These are phyloP conservation scores for Neopestalotiopsis sp. DNA, from an alignment of 2,329 filamentous ascomycete genomes.

Conservation along the genomic window DNA sequence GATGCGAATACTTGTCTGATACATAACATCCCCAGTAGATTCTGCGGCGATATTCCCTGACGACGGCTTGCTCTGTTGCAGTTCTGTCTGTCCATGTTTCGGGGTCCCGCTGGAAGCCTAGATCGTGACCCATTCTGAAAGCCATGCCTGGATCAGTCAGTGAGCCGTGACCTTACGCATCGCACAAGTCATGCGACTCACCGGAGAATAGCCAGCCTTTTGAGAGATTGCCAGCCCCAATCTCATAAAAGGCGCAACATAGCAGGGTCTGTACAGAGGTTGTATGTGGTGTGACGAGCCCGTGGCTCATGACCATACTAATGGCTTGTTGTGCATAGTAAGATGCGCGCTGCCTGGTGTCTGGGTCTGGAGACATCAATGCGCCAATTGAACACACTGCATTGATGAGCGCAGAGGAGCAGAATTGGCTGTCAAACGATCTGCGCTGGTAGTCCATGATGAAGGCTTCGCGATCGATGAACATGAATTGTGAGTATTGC, in stretches of 20 bases:
- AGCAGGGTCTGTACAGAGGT: constrained; percentile 23
- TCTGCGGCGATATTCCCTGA: constrained; percentile 14
- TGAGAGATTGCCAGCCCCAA: constrained; percentile 23
- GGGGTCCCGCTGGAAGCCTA: constrained; percentile 23
- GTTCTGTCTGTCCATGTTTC: constrained; percentile 7
- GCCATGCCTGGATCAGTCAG: constrained; percentile 24
- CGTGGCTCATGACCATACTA: constrained; percentile 15
- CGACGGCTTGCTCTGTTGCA: neutral
- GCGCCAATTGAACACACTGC: constrained; percentile 24
- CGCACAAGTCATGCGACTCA: neutral
- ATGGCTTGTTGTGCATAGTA: constrained; percentile 18
- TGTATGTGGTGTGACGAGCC: constrained; percentile 15
- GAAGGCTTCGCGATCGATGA: constrained; percentile 27
- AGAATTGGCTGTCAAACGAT: constrained; percentile 19
- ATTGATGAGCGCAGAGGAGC: constrained; percentile 21
- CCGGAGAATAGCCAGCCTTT: constrained; percentile 25
- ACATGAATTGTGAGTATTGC: constrained; percentile 25
- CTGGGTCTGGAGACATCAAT: constrained; percentile 20
- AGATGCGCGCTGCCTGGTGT: constrained; percentile 10
- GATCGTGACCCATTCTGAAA: constrained; percentile 26
- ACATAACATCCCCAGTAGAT: constrained; percentile 19
- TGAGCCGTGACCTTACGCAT: neutral
- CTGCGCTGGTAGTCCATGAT: constrained; percentile 21
- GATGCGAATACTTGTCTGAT: constrained; percentile 19
- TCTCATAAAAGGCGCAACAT: constrained; percentile 23